A percentile compares a stretch with the other conserved stretches of the same genome.
These are phyloP conservation scores for Alternaria postmessia DNA, from an alignment of 2,329 filamentous ascomycete genomes.

Conservation along the genomic window DNA sequence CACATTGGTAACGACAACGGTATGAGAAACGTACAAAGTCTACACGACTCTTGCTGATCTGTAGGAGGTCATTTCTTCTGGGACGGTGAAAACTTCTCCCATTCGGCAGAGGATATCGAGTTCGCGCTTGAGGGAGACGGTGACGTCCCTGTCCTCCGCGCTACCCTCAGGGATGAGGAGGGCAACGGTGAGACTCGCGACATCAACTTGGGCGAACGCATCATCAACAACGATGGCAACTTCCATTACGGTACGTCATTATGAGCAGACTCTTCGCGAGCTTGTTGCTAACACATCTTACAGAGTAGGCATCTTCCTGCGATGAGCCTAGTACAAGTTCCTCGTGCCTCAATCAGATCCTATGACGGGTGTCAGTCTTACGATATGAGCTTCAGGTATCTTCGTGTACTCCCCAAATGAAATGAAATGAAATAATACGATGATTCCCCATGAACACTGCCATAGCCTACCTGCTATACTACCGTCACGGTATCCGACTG, in stretches of 20 bases:
- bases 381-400: background rate
- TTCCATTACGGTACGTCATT: slow-evolving; percentile 28
- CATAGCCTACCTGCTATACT: background rate
- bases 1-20: slow-evolving; percentile 63
- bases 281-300: background rate
- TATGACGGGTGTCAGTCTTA: background rate
- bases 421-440: background rate
- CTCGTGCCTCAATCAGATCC: background rate
- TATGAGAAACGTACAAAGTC: slow-evolving; percentile 21
- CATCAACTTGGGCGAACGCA: slow-evolving; percentile 65
- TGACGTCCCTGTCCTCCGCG: slow-evolving; percentile 62
- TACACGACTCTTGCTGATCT: background rate
- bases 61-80: slow-evolving; percentile 55
- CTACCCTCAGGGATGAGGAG: slow-evolving; percentile 54
- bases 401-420: background rate
- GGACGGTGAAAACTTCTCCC: slow-evolving; percentile 58
- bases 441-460: background rate
- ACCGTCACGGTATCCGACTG: background rate
- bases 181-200: slow-evolving; percentile 56
- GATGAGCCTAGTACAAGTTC: background rate
- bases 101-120: slow-evolving; percentile 57
- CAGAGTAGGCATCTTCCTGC: slow-evolving; percentile 1
- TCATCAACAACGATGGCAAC: slow-evolving; percentile 61
- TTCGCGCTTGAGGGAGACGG: slow-evolving; percentile 62
- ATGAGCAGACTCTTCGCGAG: background rate